Evolutionary conservation across 495 filamentous ascomycete species (phyloP), one percentile per base, ranked within the genome.

Genomic region (Trichoderma erinaceum): DNA sequence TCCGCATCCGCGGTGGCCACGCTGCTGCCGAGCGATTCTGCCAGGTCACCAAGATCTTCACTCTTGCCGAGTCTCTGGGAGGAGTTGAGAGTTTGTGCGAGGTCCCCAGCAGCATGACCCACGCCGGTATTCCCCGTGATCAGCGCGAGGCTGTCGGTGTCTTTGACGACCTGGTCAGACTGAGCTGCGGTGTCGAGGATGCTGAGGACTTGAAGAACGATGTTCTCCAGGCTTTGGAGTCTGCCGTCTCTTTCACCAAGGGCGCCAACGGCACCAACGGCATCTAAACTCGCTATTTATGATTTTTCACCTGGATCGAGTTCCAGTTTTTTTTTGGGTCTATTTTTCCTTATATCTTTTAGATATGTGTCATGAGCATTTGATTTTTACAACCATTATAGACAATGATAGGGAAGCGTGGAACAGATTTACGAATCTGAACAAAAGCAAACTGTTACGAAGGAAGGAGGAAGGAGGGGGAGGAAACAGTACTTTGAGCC

Each of bases 121-220:
- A 99, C 79, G 88, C 91, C 38, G 96, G 94, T 61, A 99, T 99
- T 71, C 95, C 95, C 29, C 84, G 84, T 76, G 92, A 91, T 58
- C 86, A 94, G 80, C 86, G 95, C 63, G 95, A 99, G 82, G 89
- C 86, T 23, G 92, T 92, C 1, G 95, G 95, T 46, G 93, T 99
- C n/a, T 97, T 86, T 74, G 95, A 99, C 75, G 95, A 99, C 78
- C 84, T 99, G n/a, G 90, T 99, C 46, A 85, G 95, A 66, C 81
- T 99, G 64, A 96, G 92, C 82, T 96, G 92, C 75, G 95, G 95
- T 66, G 86, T 99, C 69, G 95, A 99, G 80, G 95, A 99, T 78
- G 87, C 83, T 0, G 88, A 89, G 73, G 95, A 99, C 80, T 79
- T 99, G 70, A 85, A 84, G 73, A 83, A 79, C 27, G 95, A 99